Evolutionary conservation across 192 early-diverging fungal genomes (phyloP).

Genomic region (Dissophora ornata): DNA sequence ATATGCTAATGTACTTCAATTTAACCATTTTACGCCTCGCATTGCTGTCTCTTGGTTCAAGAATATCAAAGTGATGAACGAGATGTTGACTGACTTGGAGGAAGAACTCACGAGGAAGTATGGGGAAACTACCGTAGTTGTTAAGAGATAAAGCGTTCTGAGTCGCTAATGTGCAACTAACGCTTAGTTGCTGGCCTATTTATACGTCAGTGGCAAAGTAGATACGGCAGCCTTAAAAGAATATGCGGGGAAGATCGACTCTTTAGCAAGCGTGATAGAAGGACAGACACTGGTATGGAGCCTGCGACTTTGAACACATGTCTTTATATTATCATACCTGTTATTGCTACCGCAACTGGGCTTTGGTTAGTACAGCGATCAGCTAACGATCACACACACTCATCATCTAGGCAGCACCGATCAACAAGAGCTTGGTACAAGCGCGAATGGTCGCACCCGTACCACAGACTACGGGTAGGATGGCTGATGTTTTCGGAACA

Average conservation of each 20-base stretch:
- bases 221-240: conserved; percentile 4
- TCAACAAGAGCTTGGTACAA: conserved; percentile 12
- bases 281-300: background rate
- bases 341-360: too few species aligned
- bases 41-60: background rate
- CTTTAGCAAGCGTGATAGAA: conserved; percentile 6
- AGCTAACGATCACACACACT: too few species aligned
- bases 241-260: conserved; percentile 31
- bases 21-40: background rate
- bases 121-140: too few species aligned
- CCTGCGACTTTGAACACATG: background rate
- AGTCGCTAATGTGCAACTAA: background rate
- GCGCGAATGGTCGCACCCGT: conserved; percentile 7
- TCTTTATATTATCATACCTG: too few species aligned
- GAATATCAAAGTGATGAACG: conserved; percentile 30
- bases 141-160: too few species aligned
- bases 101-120: conserved; percentile 29
- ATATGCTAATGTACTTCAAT: too few species aligned
- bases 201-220: conserved; percentile 21
- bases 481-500: too few species aligned
- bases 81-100: conserved; percentile 25
- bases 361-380: too few species aligned
- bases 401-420: background rate
- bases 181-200: too few species aligned
- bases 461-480: background rate